Conservation (phyloP, 169 alveolate species). For the Cryptosporidium ubiquitum region DNA sequence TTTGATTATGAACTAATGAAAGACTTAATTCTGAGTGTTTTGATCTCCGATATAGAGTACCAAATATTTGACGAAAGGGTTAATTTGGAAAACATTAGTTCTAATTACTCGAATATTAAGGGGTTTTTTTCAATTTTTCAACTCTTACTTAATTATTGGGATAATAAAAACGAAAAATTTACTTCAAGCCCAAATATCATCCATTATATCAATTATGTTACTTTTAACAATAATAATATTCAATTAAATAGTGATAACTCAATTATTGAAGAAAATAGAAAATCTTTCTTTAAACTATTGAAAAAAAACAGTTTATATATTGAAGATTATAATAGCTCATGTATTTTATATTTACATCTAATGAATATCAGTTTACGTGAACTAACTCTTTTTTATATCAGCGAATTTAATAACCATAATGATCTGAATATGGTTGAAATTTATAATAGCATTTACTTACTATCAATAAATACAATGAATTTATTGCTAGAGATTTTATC, state of each 20-base stretch:
- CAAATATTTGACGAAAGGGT: neutral
- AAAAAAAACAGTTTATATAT: neutral
- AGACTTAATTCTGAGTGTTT: slow-evolving; percentile 26
- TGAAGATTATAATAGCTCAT: neutral
- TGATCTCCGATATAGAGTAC: neutral
- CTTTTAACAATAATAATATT: neutral
- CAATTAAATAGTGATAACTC: neutral
- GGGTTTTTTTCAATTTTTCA: slow-evolving; percentile 60
- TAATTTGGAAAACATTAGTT: neutral
- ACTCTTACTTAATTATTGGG: slow-evolving; percentile 22
- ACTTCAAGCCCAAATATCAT: neutral
- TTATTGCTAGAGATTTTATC: neutral
- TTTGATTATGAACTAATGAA: slow-evolving; percentile 31
- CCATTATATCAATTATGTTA: neutral
- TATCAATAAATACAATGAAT: slow-evolving; percentile 16
- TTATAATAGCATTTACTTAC: slow-evolving; percentile 2
- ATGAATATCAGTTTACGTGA: neutral
- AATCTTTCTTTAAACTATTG: neutral
- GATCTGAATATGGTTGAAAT: slow-evolving; percentile 3
- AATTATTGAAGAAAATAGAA: neutral
- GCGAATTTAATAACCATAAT: neutral
- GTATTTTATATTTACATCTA: neutral
- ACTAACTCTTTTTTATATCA: neutral
- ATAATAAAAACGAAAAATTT: neutral
- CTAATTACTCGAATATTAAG: slow-evolving; percentile 1